phyloP scores from a whole-genome alignment of 208 protist genomes.

The Crithidia thermophila region DNA sequence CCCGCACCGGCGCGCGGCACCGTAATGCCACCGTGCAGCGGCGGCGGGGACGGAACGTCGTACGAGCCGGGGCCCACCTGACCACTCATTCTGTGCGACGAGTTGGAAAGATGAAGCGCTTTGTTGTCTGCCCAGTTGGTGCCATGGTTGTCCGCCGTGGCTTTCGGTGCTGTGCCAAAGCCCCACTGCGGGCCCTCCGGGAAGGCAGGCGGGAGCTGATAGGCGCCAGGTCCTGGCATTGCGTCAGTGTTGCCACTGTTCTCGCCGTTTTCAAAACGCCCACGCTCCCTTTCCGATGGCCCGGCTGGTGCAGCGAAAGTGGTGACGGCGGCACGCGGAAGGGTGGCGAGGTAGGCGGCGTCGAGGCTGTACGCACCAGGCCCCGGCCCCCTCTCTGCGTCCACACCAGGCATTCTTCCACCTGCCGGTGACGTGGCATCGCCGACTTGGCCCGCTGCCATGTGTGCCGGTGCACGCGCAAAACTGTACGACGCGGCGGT shows the following conservation, averaged over 20 bases:
- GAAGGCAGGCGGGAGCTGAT: slow-evolving; percentile 27
- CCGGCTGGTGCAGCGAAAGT: no score
- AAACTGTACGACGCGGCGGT: slow-evolving; percentile 24
- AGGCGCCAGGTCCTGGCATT: slow-evolving; percentile 22
- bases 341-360: slow-evolving; percentile 16
- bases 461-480: slow-evolving; percentile 10
- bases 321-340: slow-evolving; percentile 3
- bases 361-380: slow-evolving; percentile 28
- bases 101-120: no score
- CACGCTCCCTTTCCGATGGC: no score
- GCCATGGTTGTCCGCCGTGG: background rate
- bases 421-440: background rate
- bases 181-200: slow-evolving; percentile 30
- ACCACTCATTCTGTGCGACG: no score
- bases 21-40: slow-evolving; percentile 15
- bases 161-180: slow-evolving; percentile 23
- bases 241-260: background rate
- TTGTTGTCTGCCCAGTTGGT: background rate
- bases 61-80: slow-evolving; percentile 21
- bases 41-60: slow-evolving; percentile 7
- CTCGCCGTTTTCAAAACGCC: no score
- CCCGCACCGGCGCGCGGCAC: no score
- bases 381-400: background rate
- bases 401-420: background rate
- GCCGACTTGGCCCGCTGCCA: background rate